Evolutionary conservation across 352 stramenopile genomes (phyloP).

Genomic region (Globisporangium cederbergense): DNA sequence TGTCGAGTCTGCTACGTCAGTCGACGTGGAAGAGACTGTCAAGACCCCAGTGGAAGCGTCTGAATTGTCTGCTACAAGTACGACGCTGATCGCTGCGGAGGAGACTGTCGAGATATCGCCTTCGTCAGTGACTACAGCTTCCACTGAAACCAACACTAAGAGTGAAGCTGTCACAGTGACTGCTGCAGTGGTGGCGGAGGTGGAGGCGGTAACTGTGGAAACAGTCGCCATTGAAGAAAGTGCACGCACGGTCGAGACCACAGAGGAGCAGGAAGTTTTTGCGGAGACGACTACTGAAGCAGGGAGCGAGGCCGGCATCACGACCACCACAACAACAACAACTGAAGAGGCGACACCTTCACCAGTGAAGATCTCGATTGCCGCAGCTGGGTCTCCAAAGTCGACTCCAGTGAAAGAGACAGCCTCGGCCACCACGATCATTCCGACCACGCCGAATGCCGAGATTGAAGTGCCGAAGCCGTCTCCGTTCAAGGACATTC

Average conservation of each 20-base stretch:
- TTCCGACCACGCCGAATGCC: slow-evolving; percentile 7
- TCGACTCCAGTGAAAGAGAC: slow-evolving; percentile 7
- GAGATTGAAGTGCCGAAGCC: slow-evolving; percentile 28
- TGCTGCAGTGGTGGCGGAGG: not conserved
- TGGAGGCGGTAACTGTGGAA: not conserved
- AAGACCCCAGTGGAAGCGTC: not conserved
- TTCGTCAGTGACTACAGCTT: not conserved
- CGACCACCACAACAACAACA: not conserved
- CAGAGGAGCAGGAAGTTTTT: not conserved
- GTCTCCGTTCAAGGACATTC: slow-evolving; percentile 36
- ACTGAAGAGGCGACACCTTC: not conserved
- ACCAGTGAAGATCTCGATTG: slow-evolving; percentile 10
- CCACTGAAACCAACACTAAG: not conserved
- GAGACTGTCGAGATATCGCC: not conserved
- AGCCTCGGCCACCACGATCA: slow-evolving; percentile 3
- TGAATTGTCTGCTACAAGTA: not conserved
- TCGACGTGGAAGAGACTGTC: not conserved
- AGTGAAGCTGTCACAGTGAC: not conserved
- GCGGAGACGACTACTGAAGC: too few relatives aligned
- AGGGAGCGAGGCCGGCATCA: not conserved
- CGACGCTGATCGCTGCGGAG: not conserved
- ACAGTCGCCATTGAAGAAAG: not conserved
- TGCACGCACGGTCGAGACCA: not conserved
- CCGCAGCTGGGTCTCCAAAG: not conserved
- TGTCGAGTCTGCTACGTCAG: slow-evolving; percentile 18